Percentiles rank a stretch among this genome's conserved stretches.
phyloP scores from a whole-genome alignment of 2,329 filamentous ascomycete genomes.

The Colletotrichum spaethianum region DNA sequence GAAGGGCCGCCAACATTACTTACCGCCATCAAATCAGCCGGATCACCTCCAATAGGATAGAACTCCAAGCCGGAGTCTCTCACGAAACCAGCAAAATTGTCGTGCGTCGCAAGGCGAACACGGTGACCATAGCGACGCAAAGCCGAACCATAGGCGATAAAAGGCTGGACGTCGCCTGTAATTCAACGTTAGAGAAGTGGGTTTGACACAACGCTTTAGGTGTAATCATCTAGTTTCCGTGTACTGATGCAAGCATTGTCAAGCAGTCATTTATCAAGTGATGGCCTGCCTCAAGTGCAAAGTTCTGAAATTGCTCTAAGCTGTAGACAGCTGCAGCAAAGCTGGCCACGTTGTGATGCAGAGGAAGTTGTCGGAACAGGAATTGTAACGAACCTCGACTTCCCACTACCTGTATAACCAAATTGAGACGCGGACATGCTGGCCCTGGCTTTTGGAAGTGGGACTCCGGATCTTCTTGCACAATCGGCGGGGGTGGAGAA shows the following conservation, averaged over 20 bases:
- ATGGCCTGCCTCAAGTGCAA: too few species aligned
- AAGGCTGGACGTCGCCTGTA: constrained; percentile 63
- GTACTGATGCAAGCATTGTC: too few species aligned
- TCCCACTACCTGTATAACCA: constrained; percentile 38
- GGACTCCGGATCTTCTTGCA: too few species aligned
- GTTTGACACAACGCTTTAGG: background rate
- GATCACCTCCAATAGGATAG: constrained; percentile 67
- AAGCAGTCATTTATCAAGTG: too few species aligned
- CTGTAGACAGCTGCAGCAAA: too few species aligned
- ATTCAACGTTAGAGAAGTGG: background rate
- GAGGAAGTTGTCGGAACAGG: background rate
- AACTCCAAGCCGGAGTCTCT: constrained; percentile 63
- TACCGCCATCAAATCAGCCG: constrained; percentile 56
- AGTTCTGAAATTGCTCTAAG: too few species aligned
- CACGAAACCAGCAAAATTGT: constrained; percentile 66
- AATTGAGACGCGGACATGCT: constrained; percentile 24
- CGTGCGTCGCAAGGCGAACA: constrained; percentile 61
- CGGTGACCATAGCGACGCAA: constrained; percentile 58
- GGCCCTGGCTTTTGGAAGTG: background rate
- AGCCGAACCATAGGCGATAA: constrained; percentile 60
- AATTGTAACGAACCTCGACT: constrained; percentile 25
- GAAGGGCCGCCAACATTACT: constrained; percentile 39
- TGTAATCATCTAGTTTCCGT: too few species aligned
- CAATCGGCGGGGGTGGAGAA: too few species aligned
- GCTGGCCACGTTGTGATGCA: background rate